These are phyloP conservation scores for Pyricularia sp. DNA, from an alignment of 2,329 filamentous ascomycete species.

Conservation along the genomic window DNA sequence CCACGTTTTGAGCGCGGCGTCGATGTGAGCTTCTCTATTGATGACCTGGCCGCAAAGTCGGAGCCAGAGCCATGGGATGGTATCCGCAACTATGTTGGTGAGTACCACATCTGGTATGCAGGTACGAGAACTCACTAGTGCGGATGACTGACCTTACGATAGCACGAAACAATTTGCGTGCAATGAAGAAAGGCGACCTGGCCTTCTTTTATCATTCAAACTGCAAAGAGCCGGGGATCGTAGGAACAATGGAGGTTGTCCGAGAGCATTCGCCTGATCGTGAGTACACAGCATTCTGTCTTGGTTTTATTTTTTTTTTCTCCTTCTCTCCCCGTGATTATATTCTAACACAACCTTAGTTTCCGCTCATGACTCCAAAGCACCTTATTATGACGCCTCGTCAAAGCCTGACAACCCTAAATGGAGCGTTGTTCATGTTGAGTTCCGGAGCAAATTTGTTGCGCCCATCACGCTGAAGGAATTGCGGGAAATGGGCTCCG, in stretches of 20 bases:
- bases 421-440: conserved; percentile 86
- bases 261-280: conserved; percentile 73
- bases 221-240: conserved; percentile 81
- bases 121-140: neutral
- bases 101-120: neutral
- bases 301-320: neutral
- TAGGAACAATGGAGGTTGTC: conserved; percentile 82
- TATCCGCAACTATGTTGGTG: conserved; percentile 21
- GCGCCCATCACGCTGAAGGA: conserved; percentile 61
- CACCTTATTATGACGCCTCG: conserved; percentile 77
- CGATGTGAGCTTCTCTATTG: conserved; percentile 90
- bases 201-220: conserved; percentile 98
- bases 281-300: conserved; percentile 26
- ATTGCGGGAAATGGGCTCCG: conserved; percentile 52
- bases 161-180: conserved; percentile 81
- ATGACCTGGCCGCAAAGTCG: conserved; percentile 65
- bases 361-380: conserved; percentile 59
- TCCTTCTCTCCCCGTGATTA: neutral
- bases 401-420: conserved; percentile 60
- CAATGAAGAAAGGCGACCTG: conserved; percentile 84
- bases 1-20: conserved; percentile 76
- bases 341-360: conserved; percentile 29
- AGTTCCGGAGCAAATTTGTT: conserved; percentile 75
- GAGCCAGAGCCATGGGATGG: conserved; percentile 89
- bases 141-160: neutral